These are phyloP conservation scores for Quercus agrifolia DNA, from an alignment of 306 rosid species.

Conservation along the genomic window DNA sequence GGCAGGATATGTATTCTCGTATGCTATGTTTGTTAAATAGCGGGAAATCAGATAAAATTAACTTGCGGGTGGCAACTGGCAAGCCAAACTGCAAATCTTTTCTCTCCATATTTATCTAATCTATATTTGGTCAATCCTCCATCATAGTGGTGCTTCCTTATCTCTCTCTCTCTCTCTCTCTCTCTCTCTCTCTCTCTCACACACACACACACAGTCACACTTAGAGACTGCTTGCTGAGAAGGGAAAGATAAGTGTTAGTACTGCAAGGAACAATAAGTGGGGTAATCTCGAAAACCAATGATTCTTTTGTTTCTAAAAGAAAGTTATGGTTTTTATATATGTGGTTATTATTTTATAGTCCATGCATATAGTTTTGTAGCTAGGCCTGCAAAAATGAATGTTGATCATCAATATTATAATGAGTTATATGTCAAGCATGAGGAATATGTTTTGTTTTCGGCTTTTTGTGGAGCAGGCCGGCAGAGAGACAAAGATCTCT, in stretches of 20 bases:
- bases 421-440: slow-evolving; percentile 14
- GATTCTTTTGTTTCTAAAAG: slow-evolving; percentile 36
- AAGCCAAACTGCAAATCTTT: neutral
- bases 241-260: slow-evolving; percentile 22
- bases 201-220: neutral
- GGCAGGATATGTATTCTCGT: slow-evolving; percentile 7
- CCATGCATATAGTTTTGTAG: slow-evolving; percentile 16
- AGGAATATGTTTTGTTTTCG: slow-evolving; percentile 26
- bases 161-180: slow-evolving; percentile 14
- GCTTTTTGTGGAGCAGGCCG: slow-evolving; percentile 48
- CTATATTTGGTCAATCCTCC: slow-evolving; percentile 40
- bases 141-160: neutral
- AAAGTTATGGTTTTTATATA: slow-evolving; percentile 16
- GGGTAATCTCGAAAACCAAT: slow-evolving; percentile 40
- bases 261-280: slow-evolving; percentile 26
- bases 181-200: slow-evolving; percentile 4
- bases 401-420: slow-evolving; percentile 12
- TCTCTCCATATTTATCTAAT: slow-evolving; percentile 17
- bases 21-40: slow-evolving; percentile 23
- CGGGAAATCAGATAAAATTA: slow-evolving; percentile 43
- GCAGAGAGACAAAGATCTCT: slow-evolving; percentile 58
- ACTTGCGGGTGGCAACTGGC: slow-evolving; percentile 15
- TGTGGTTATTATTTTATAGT: neutral
- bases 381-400: slow-evolving; percentile 40
- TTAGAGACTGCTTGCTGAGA: slow-evolving; percentile 18